Evolutionary conservation across 2,329 filamentous ascomycete genomes (phyloP), one percentile per base, ranked within the genome.

Genomic region (Botrytis hyacinthi): DNA sequence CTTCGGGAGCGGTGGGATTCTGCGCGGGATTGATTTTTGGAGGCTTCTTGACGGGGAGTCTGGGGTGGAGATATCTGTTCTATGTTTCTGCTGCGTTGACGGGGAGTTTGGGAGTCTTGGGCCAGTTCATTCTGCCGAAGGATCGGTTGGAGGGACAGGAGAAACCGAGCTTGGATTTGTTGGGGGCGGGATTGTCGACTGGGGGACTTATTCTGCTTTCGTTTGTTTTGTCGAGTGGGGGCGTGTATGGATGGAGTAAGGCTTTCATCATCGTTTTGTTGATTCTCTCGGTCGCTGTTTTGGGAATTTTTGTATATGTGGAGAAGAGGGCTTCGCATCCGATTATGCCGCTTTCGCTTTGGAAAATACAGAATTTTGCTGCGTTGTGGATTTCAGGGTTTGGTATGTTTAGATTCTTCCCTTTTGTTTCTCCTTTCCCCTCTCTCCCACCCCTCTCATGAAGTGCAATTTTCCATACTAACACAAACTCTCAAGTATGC

Each of bases 311-410:
- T 62, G 80, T 80, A 1, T 79, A 81, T 46, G 79, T 83, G 14
- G 83, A 85, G 76, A 85, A 84, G 75, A 84, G 83, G 70, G 82
- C 84, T 32, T 74, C 79, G 22, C 84, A 85, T 68, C 84, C 84
- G 2, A 82, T 85, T 71, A 85, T 85, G 84, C 84, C 84, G 0
- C 76, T 85, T 1, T 83, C 82, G 0, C 74, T 85, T 12, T 85
- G 84, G 84, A 85, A 83, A 66, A 80, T 85, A 29, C 81, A 81
- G 40, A 85, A 85, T 74, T 85, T 85, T 72, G 84, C 83, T 9
- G 83, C 82, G 5, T 77, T 85, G 0, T 85, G 84, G 84, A 79
- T 85, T 37, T 81, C 83, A 22, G 84, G 84, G 1, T 85, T 85
- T 72, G 81, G 81, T 82, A 76, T 75, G 78, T 77, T 54, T 14